These are phyloP conservation scores for Eucalyptus pauciflora DNA, from an alignment of 345 rosid genomes.

Conservation along the genomic window DNA sequence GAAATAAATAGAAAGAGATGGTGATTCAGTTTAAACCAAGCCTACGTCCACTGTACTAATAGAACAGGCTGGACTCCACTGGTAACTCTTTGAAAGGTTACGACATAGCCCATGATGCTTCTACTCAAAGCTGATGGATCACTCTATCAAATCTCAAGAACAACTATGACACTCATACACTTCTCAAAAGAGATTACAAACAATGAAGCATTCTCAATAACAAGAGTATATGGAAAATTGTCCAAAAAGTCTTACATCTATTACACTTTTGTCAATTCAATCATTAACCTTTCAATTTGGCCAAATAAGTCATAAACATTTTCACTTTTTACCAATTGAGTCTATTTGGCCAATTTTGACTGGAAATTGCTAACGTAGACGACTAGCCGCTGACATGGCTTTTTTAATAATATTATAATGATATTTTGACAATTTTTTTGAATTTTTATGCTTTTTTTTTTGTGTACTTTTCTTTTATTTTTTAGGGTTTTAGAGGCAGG, in stretches of 20 bases:
- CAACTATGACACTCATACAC: background rate
- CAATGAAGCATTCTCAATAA: background rate
- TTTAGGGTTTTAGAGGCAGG: too few relatives aligned
- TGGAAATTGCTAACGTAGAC: fast-evolving
- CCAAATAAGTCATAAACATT: too few relatives aligned
- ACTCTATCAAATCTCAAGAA: background rate
- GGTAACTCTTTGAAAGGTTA: background rate
- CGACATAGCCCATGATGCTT: background rate
- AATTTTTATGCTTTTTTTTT: fast-evolving
- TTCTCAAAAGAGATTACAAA: background rate
- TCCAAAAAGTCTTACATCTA: too few relatives aligned
- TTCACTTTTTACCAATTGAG: too few relatives aligned
- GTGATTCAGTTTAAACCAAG: fast-evolving
- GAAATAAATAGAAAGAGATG: too few relatives aligned
- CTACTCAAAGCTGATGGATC: background rate
- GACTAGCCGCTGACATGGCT: fast-evolving
- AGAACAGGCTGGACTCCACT: background rate
- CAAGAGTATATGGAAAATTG: background rate
- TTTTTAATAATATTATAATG: too few relatives aligned
- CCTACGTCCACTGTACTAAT: fast-evolving
- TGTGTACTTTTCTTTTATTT: too few relatives aligned
- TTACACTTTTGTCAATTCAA: fast-evolving
- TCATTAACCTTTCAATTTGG: fast-evolving
- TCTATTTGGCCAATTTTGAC: fast-evolving
- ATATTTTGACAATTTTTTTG: too few relatives aligned